Evolutionary conservation across 345 rosid genomes (phyloP).

Genomic region (Gossypium arboreum): DNA sequence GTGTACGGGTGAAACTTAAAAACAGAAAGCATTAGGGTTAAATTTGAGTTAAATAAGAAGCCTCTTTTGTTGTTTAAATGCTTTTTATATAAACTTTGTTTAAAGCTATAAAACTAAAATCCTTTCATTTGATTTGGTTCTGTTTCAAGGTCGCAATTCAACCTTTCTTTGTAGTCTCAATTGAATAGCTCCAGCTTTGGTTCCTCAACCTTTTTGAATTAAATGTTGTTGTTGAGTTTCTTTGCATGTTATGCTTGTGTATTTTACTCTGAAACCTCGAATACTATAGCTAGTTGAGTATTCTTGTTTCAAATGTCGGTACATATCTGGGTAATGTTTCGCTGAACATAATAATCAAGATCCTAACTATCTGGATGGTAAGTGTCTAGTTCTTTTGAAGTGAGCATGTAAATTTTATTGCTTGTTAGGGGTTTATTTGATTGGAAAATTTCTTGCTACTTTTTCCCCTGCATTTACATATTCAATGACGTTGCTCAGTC

Average conservation of each 20-base stretch:
- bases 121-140: background rate
- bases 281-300: background rate
- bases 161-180: conserved; percentile 50
- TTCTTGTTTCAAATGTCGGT: background rate
- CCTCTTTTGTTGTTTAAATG: background rate
- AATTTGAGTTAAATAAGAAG: background rate
- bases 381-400: background rate
- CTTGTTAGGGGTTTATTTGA: background rate
- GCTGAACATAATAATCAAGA: background rate
- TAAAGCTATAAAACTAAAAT: background rate
- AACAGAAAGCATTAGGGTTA: background rate
- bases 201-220: conserved; percentile 12
- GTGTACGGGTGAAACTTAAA: too few species aligned
- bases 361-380: background rate
- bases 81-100: background rate
- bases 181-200: conserved; percentile 75
- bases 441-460: background rate
- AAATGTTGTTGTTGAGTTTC: background rate
- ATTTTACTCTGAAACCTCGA: background rate
- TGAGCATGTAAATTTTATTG: background rate
- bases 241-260: background rate
- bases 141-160: conserved; percentile 50
- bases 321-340: background rate
- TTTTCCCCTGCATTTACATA: background rate
- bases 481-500: too few species aligned